Evolutionary conservation across 768 basidiomycete genomes (phyloP).

Genomic region (Hericium alpestre): DNA sequence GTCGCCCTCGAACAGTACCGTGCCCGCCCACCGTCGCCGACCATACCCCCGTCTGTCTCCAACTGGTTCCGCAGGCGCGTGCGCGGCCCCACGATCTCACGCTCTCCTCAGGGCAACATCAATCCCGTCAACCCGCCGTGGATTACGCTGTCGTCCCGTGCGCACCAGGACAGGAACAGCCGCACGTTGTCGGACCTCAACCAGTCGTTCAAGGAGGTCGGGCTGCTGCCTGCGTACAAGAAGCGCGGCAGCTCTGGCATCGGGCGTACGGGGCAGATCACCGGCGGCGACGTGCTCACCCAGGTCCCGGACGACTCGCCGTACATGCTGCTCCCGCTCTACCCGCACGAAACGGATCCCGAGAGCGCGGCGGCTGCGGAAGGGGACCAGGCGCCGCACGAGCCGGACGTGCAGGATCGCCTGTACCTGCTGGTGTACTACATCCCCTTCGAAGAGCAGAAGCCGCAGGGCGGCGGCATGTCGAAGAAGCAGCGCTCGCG

Average conservation of each 20-base stretch:
- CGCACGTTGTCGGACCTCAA: constrained; percentile 61
- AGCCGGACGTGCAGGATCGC: constrained; percentile 39
- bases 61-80: constrained; percentile 8
- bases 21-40: constrained; percentile 3
- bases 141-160: constrained; percentile 54
- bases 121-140: constrained; percentile 38
- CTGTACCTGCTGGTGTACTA: constrained; percentile 77
- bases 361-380: constrained; percentile 11
- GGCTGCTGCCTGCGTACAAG: constrained; percentile 49
- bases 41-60: constrained; percentile 1
- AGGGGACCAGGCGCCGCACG: constrained; percentile 14
- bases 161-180: constrained; percentile 57
- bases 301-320: constrained; percentile 58
- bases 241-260: constrained; percentile 13
- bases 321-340: constrained; percentile 80
- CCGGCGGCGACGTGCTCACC: constrained; percentile 35
- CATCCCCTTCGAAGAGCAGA: constrained; percentile 37
- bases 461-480: constrained; percentile 14
- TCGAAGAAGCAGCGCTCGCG: constrained; percentile 34
- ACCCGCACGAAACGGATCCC: constrained; percentile 65
- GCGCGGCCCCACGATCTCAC: constrained; percentile 7
- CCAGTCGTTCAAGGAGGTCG: constrained; percentile 72
- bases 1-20: constrained; percentile 16
- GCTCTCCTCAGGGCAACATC: constrained; percentile 16
- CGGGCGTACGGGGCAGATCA: constrained; percentile 11